These are phyloP conservation scores for Periglandula ipomoeae DNA, from an alignment of 2,329 filamentous ascomycete species.

Conservation along the genomic window DNA sequence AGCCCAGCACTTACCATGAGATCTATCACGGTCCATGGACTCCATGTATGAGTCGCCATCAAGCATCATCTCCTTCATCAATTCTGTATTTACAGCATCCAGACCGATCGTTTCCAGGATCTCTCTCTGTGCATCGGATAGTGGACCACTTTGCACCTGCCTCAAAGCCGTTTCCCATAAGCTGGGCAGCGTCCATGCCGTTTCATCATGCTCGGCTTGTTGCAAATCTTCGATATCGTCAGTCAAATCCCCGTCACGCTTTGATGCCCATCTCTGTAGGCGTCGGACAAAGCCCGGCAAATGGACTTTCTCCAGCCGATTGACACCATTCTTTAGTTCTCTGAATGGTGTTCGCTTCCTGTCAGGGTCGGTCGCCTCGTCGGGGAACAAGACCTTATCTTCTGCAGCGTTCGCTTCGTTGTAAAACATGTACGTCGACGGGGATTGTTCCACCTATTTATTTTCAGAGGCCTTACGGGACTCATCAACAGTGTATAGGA, in stretches of 20 bases:
- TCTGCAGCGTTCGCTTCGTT: constrained; percentile 15
- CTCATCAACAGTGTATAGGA: constrained; percentile 10
- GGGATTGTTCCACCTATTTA: neutral
- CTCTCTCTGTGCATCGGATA: neutral
- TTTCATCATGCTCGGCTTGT: no score
- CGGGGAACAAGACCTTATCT: constrained; percentile 17
- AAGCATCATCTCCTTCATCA: constrained; percentile 6
- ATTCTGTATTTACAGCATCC: neutral
- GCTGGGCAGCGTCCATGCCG: constrained; percentile 14
- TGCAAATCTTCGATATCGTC: no score
- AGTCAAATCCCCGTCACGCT: no score
- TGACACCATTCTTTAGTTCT: constrained; percentile 15
- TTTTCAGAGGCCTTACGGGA: no score
- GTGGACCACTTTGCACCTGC: constrained; percentile 7
- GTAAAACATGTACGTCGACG: constrained; percentile 17
- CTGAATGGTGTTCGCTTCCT: constrained; percentile 13
- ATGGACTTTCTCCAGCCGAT: constrained; percentile 10
- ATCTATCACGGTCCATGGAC: constrained; percentile 17
- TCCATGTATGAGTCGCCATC: constrained; percentile 11
- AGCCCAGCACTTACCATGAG: constrained; percentile 14
- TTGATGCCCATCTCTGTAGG: constrained; percentile 7
- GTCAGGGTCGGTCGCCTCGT: constrained; percentile 10
- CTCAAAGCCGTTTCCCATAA: constrained; percentile 16
- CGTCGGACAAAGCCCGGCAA: constrained; percentile 9
- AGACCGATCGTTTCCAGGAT: constrained; percentile 3